These are phyloP conservation scores for Claviceps digitariae DNA, from an alignment of 2,329 filamentous ascomycete genomes.

Conservation along the genomic window DNA sequence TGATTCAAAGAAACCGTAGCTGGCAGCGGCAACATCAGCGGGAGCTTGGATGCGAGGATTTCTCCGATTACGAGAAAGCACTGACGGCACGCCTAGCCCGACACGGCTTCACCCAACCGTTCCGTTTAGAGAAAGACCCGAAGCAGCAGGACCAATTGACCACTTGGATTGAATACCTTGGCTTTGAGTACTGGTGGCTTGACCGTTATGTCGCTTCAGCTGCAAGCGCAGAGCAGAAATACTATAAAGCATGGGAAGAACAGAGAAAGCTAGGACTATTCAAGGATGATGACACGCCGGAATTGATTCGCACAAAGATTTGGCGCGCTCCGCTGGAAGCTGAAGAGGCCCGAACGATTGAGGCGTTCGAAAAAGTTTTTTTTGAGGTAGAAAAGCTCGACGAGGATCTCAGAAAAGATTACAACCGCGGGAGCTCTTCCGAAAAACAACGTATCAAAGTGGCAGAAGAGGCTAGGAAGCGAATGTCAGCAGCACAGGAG, in stretches of 20 bases:
- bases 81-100: conserved; percentile 13
- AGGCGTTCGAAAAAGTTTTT: no score
- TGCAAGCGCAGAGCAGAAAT: conserved; percentile 5
- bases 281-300: no score
- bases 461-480: neutral
- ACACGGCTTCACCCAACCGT: conserved; percentile 16
- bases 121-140: conserved; percentile 17
- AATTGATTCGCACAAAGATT: no score
- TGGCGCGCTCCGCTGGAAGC: no score
- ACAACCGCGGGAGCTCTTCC: conserved; percentile 1
- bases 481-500: neutral
- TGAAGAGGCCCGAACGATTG: no score
- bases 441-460: conserved; percentile 4
- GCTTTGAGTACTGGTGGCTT: conserved; percentile 15
- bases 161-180: conserved; percentile 27
- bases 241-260: no score
- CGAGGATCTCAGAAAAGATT: neutral
- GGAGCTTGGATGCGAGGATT: conserved; percentile 9
- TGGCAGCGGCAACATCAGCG: conserved; percentile 5
- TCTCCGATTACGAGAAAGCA: conserved; percentile 13
- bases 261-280: no score
- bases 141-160: conserved; percentile 19
- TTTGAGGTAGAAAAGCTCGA: no score
- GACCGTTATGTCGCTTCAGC: conserved; percentile 9
- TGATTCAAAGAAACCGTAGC: conserved; percentile 1